Percentiles rank a stretch among this genome's conserved stretches.
phyloP scores from a whole-genome alignment of 192 early-diverging fungal genomes.

The Paraglomus brasilianum region DNA sequence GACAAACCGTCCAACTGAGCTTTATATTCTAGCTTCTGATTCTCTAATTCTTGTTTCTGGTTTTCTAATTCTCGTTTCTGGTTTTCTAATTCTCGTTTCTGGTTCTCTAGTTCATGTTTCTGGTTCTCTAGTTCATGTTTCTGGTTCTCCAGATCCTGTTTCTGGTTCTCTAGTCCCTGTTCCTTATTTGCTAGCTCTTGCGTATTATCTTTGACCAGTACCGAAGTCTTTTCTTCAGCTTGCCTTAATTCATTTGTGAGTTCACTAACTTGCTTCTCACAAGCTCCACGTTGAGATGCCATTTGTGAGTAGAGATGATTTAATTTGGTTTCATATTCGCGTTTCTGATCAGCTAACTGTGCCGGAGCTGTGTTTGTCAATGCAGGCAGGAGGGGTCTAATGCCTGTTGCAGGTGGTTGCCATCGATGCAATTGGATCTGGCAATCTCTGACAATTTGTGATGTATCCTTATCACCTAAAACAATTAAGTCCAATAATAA shows the following conservation, averaged over 20 bases:
- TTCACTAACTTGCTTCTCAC: slow-evolving; percentile 7
- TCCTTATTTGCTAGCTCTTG: no score
- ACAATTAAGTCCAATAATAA: no score
- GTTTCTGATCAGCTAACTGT: slow-evolving; percentile 26
- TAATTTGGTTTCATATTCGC: slow-evolving; percentile 27
- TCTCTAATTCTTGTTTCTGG: no score
- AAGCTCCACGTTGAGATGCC: not conserved
- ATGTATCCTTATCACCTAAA: not conserved
- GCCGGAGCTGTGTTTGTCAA: slow-evolving; percentile 28
- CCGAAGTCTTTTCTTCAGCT: no score
- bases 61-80: no score
- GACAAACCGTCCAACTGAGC: not conserved
- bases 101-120: slow-evolving; percentile 11
- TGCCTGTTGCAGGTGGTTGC: slow-evolving; percentile 14
- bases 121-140: slow-evolving; percentile 1
- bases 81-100: slow-evolving; percentile 11
- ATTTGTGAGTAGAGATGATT: slow-evolving; percentile 6
- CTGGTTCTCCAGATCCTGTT: not conserved
- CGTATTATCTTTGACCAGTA: no score
- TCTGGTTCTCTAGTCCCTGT: slow-evolving; percentile 11
- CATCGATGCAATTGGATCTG: slow-evolving; percentile 29
- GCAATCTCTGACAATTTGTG: slow-evolving; percentile 26
- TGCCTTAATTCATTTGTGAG: not conserved
- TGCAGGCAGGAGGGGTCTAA: slow-evolving; percentile 21
- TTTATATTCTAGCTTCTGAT: not conserved